Evolutionary conservation across 106 monocot species (phyloP).

Genomic region (Allium sativum): DNA sequence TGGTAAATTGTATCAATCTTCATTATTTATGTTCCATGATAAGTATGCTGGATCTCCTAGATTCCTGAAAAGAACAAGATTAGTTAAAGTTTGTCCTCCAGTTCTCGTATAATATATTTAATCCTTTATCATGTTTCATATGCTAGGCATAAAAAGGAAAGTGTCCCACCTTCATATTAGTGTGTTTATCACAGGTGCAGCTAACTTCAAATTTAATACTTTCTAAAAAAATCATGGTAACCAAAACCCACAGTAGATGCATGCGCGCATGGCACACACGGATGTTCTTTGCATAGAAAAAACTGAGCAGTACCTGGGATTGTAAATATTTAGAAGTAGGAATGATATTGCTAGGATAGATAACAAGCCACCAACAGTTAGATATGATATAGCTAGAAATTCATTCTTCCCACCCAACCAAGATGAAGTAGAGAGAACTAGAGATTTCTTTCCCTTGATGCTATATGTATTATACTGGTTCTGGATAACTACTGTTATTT

Average conservation of each 20-base stretch:
- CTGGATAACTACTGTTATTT: constrained; percentile 52
- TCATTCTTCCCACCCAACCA: constrained; percentile 80
- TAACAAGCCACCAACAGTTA: constrained; percentile 50
- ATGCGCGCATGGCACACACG: too few species aligned
- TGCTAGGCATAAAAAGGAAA: too few species aligned
- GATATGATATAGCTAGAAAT: constrained; percentile 68
- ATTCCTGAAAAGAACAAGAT: constrained; percentile 1
- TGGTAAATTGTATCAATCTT: not conserved
- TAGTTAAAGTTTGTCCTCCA: too few species aligned
- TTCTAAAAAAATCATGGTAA: too few species aligned
- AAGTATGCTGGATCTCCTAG: constrained; percentile 5
- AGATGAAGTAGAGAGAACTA: constrained; percentile 65
- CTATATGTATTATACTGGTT: constrained; percentile 82
- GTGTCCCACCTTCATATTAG: not conserved
- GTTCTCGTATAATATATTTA: too few species aligned
- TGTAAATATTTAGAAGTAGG: constrained; percentile 39
- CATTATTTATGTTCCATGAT: constrained; percentile 1
- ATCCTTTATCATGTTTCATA: too few species aligned
- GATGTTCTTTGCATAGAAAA: not conserved
- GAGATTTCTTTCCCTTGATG: constrained; percentile 52
- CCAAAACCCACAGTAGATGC: too few species aligned
- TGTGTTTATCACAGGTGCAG: not conserved
- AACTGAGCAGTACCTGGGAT: constrained; percentile 37
- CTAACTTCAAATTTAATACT: not conserved
- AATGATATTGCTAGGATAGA: constrained; percentile 38